Conservation (phyloP, 768 basidiomycete genomes). For the Filobasidium floriforme region DNA sequence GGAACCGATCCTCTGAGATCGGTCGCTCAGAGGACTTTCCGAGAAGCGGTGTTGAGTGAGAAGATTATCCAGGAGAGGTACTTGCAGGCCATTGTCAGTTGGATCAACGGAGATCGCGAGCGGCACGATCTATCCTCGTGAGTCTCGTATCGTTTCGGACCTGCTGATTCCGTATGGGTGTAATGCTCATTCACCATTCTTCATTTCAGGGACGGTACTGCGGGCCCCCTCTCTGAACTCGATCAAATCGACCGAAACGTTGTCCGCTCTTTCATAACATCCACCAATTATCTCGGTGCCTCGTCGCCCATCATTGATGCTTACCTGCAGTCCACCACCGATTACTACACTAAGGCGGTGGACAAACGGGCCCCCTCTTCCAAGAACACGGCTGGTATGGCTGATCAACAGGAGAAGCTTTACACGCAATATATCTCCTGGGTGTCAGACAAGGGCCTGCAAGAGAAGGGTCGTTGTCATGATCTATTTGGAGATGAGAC, state of each 20-base stretch:
- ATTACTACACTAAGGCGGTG: neutral
- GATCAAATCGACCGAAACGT: slow-evolving; percentile 9
- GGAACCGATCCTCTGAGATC: neutral
- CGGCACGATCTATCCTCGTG: neutral
- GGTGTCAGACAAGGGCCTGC: neutral
- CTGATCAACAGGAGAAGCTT: slow-evolving; percentile 28
- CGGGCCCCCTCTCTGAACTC: slow-evolving; percentile 5
- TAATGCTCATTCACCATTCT: neutral
- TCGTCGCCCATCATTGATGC: slow-evolving; percentile 7
- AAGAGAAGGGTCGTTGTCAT: neutral
- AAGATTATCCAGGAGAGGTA: slow-evolving; percentile 17
- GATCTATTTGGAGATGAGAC: no score
- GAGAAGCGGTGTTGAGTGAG: slow-evolving; percentile 14
- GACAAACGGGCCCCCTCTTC: neutral
- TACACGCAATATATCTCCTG: slow-evolving; percentile 20
- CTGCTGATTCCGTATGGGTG: neutral
- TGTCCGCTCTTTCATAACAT: slow-evolving; percentile 9
- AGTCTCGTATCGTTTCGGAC: neutral
- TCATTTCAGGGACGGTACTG: slow-evolving; percentile 8
- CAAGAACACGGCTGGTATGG: neutral
- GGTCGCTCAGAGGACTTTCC: slow-evolving; percentile 6
- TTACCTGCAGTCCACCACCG: slow-evolving; percentile 3
- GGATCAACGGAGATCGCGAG: slow-evolving; percentile 12
- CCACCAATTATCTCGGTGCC: slow-evolving; percentile 6
- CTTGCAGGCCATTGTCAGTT: neutral